Evolutionary conservation across 2,329 filamentous ascomycete genomes (phyloP), one percentile per base, ranked within the genome.

Genomic region (Sporothrix protearum): DNA sequence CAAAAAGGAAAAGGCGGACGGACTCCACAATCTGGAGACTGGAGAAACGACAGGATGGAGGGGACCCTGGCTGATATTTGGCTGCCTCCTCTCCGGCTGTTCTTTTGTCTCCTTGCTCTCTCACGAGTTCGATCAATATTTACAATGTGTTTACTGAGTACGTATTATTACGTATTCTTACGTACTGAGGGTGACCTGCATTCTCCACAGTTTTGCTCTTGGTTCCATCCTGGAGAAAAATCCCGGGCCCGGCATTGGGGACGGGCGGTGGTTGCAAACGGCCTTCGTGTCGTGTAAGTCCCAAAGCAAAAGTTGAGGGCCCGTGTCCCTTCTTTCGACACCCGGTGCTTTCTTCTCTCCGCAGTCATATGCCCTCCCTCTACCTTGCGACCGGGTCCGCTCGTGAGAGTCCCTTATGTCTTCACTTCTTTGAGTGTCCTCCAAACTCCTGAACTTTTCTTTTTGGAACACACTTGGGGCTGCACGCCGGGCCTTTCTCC

Each of bases 291-390:
- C 36, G n/a, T 28, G n/a, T 42, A 45, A 22, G 12, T 16, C 7
- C 19, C 30, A 33, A 59, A 5, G 10, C 19, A 39, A 12, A 42
- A 8, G 12, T 16, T 12, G 33, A 6, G n/a, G n/a, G n/a, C n/a
- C n/a, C n/a, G 5, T 64, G 12, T 22, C 45, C 19, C 22, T 2
- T 22, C 30, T 63, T 6, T 14, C n/a, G 33, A 42, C n/a, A 42
- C 8, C 16, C 55, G 55, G 55, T 16, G 28, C 55, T 59, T 59
- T 16, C 3, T 36, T 39, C 55, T 61, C 64, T 39, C 45, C 64
- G 45, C 47, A 51, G 64, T 68, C 63, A 68, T 47, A 68, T 68
- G 64, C 19, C 64, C 42, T 53, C 30, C 59, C 5, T 45, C 45
- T 64, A 14, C 14, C 55, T 30, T 59, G 55, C 9, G 53, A 19